Conservation (phyloP, 2,329 filamentous ascomycete species). For the Fusarium floridanum region DNA sequence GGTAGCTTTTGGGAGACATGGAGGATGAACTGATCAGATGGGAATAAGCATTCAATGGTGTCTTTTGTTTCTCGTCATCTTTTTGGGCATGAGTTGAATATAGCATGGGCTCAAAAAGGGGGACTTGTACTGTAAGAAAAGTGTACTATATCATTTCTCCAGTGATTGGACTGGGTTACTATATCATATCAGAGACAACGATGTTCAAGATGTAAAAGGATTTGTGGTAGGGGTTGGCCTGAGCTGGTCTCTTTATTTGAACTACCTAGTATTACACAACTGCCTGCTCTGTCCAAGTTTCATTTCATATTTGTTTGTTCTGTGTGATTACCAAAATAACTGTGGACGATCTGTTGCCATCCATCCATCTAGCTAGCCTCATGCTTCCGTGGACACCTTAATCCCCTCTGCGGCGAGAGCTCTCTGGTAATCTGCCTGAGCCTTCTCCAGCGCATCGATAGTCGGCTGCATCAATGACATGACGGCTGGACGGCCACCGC, state of each 20-base stretch:
- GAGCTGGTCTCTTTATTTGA: neutral
- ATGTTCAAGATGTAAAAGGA: neutral
- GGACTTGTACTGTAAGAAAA: slow-evolving; percentile 29
- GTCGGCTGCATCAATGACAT: slow-evolving; percentile 82
- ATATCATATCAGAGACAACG: slow-evolving; percentile 26
- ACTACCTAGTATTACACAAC: neutral
- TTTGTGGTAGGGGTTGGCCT: neutral
- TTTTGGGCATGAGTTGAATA: slow-evolving; percentile 12
- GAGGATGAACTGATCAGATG: slow-evolving; percentile 12
- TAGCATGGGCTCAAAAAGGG: slow-evolving; percentile 3
- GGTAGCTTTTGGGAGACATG: slow-evolving; percentile 12
- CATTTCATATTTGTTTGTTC: neutral
- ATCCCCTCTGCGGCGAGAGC: slow-evolving; percentile 75
- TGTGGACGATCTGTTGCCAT: neutral
- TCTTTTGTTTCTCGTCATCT: neutral
- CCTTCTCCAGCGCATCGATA: slow-evolving; percentile 76
- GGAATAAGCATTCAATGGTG: neutral
- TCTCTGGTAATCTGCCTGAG: slow-evolving; percentile 77
- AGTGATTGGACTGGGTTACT: too few relatives aligned
- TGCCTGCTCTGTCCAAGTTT: neutral
- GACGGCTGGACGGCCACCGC: slow-evolving; percentile 82
- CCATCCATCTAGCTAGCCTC: neutral
- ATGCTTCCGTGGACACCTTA: slow-evolving; percentile 60
- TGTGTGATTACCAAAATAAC: neutral
- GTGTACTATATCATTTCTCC: slow-evolving; percentile 39